Conservation (phyloP, 768 basidiomycete genomes). For the Mycena sanguinolenta region DNA sequence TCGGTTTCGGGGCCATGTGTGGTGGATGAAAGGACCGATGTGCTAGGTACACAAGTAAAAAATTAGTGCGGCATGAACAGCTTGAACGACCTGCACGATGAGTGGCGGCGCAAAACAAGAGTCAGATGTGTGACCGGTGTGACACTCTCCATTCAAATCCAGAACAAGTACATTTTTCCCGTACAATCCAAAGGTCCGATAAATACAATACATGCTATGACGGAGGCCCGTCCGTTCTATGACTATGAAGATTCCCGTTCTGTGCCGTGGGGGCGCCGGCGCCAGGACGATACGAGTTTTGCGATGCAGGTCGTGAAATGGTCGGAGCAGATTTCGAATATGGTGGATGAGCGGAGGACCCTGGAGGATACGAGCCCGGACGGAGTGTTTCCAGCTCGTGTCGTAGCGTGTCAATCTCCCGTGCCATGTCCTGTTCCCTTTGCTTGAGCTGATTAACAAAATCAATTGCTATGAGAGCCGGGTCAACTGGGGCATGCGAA, state of each 20-base stretch:
- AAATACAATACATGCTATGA: conserved; percentile 45
- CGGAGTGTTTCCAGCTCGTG: conserved; percentile 80
- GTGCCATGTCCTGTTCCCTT: conserved; percentile 79
- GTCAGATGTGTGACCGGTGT: conserved; percentile 14
- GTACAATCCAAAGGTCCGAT: conserved; percentile 19
- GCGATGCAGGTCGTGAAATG: conserved; percentile 71
- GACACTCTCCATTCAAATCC: neutral
- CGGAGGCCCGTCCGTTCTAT: conserved; percentile 59
- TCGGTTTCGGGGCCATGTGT: conserved; percentile 59
- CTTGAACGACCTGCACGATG: conserved; percentile 20
- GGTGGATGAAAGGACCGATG: conserved; percentile 21
- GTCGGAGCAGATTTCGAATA: conserved; percentile 49
- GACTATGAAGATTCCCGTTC: conserved; percentile 60
- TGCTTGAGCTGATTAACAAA: conserved; percentile 86
- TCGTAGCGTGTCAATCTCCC: conserved; percentile 84
- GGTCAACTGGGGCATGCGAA: conserved; percentile 26
- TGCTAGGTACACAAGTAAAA: conserved; percentile 26
- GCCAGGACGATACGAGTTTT: conserved; percentile 65
- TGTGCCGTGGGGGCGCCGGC: conserved; percentile 52
- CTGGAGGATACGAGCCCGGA: conserved; percentile 66
- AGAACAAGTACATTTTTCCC: conserved; percentile 23
- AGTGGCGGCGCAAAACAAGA: conserved; percentile 16
- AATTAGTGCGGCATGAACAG: conserved; percentile 26
- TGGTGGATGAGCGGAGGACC: conserved; percentile 60
- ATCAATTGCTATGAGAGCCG: conserved; percentile 77